A percentile compares a stretch with the other conserved stretches of the same genome.
phyloP scores from a whole-genome alignment of 345 rosid species.

The Cardamine occulta region DNA sequence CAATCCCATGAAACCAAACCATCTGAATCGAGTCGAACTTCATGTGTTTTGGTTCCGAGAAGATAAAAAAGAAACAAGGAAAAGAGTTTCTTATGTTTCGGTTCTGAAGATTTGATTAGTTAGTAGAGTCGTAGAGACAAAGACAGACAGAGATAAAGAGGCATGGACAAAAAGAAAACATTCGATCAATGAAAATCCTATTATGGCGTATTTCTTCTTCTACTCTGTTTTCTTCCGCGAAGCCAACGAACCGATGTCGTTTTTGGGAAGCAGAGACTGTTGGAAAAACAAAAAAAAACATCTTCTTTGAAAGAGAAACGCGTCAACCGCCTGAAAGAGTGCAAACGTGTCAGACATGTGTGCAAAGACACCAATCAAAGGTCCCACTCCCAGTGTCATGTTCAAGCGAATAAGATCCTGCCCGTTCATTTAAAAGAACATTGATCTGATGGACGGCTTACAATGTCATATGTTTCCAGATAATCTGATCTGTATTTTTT shows the following conservation, averaged over 20 bases:
- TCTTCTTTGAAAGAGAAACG: conserved; percentile 18
- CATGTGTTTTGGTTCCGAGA: background rate
- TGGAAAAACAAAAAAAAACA: background rate
- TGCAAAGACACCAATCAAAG: background rate
- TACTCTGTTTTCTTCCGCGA: background rate
- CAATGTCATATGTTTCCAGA: background rate
- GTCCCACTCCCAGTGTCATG: conserved; percentile 4
- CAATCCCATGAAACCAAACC: conserved; percentile 25
- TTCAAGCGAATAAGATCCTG: background rate
- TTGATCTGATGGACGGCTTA: conserved; percentile 7
- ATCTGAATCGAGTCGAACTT: conserved; percentile 15
- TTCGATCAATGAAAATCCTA: background rate
- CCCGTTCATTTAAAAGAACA: background rate
- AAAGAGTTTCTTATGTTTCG: background rate
- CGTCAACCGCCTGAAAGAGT: conserved; percentile 44
- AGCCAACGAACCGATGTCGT: conserved; percentile 13
- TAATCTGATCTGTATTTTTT: background rate
- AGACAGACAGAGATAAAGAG: background rate
- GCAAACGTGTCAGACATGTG: conserved; percentile 42
- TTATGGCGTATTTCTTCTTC: background rate
- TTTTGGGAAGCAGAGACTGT: background rate
- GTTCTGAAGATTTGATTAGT: conserved; percentile 7
- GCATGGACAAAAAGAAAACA: background rate
- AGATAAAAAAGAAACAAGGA: background rate
- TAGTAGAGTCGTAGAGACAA: background rate